Evolutionary conservation across 192 early-diverging fungal genomes (phyloP), one percentile per base, ranked within the genome.

Genomic region (Phycomyces blakesleeanus): DNA sequence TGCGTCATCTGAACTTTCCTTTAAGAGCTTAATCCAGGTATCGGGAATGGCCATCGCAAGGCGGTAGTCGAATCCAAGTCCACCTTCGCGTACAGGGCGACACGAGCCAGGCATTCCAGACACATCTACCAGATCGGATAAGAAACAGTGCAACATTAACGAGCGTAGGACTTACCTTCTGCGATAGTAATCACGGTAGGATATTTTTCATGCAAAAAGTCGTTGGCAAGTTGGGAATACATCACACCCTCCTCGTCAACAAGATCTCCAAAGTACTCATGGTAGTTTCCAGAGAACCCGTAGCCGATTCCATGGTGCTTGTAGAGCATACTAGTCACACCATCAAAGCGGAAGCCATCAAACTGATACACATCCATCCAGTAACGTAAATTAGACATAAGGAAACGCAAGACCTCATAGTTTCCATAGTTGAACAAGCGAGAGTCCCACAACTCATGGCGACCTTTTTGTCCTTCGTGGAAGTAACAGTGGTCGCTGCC

Each of bases 11-110:
- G 67, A 69, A 69, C 83, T 77, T 72, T 98, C 94, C 72, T 98
- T 98, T 51, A 98, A 76, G 61, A 95, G 57, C 78, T 97, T 98
- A 83, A 98, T 98, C 96, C 96, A 98, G 91, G 94, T 98, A 76
- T 98, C 96, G 1, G 96, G 96, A 27, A 97, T 78, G 27, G 96
- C 93, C 96, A 98, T 98, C 0, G 86, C 89, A 22, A 98, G 80
- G 26, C 96, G 89, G 74, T 97, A 98, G 76, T 98, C 96, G 70
- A 98, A 98, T 0, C 96, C 96, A 26, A 95, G 78, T 34, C 96
- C 96, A 55, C 96, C 95, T 73, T 98, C 95, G 1, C 61, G 57
- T 0, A 93, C 85, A 12, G 90, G 81, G 18, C 92, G 82, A 75
- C 96, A 93, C 41, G 97, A 81, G 21, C 91, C 90, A n/a, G 96